Evolutionary conservation across 2,329 filamentous ascomycete genomes (phyloP), one percentile per base, ranked within the genome.

Genomic region (Stachybotrys chlorohalonatus): DNA sequence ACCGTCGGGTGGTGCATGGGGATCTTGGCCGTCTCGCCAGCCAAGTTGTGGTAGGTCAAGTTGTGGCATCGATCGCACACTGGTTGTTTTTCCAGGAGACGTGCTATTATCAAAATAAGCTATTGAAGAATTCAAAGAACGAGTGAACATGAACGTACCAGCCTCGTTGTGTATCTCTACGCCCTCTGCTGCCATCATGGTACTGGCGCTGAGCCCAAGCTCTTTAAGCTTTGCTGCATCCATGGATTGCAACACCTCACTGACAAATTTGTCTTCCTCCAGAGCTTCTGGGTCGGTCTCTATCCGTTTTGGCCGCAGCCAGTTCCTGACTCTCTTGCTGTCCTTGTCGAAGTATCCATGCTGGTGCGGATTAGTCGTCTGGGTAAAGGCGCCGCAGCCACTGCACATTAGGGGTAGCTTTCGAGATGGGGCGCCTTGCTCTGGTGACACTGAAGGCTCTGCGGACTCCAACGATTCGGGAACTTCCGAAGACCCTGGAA

Each of bases 11-110:
- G 90, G 54, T 82, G 80, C 62, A 95, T 93, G 6, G 89, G 79
- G 15, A 81, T 73, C 54, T 65, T 67, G 16, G 68, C 63, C 2
- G 66, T 64, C 11, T 62, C 59, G 47, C 65, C 64, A 7, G 87
- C 89, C 15, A 78, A 75, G 57, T 83, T 82, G 66, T 97, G 86
- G 68, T 97, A 85, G 24, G 87, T 70, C 31, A 99, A 77, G 39
- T 84, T 79, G 68, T 96, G 91, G 64, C 94, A 99, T 64, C 94
- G 84, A 61, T 94, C 87, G 72, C 94, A 99, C 7, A 95, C 71
- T 1, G 88, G 88, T 3, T 72, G 63, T 54, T 73, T 73, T 2
- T 65, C 63, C 5, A 54, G 53, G 3, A 53, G 51, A 13, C 52
- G 47, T 11, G 54, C 57, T 63, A 47, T 53, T 60, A 32, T n/a